Conservation (phyloP, 371 early-diverging fungal species). For the Phascolomyces articulosus region DNA sequence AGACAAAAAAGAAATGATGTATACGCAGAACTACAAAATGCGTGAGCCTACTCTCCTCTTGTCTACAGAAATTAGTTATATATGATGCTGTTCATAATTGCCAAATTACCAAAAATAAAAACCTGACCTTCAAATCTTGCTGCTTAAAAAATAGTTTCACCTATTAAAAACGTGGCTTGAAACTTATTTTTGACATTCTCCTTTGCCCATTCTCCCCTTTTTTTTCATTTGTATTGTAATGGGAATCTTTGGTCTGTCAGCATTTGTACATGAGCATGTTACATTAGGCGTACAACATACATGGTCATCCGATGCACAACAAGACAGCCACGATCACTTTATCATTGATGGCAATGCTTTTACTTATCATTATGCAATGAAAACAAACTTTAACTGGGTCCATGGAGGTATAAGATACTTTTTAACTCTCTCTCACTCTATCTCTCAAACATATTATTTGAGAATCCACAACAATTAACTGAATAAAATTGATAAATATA, state of each 20-base stretch:
- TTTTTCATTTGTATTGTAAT: slow-evolving; percentile 10
- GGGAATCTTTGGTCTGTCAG: slow-evolving; percentile 45
- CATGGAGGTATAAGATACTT: slow-evolving; percentile 42
- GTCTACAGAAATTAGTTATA: too few species aligned
- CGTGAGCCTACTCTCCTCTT: too few species aligned
- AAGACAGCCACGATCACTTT: slow-evolving; percentile 27
- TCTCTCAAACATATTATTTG: too few species aligned
- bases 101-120: too few species aligned
- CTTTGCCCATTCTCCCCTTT: neutral
- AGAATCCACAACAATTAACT: too few species aligned
- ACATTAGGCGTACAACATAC: slow-evolving; percentile 17
- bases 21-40: too few species aligned
- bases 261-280: slow-evolving; percentile 31
- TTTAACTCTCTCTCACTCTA: too few species aligned
- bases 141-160: too few species aligned
- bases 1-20: too few species aligned
- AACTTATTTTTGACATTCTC: neutral
- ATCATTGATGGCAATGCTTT: slow-evolving; percentile 66
- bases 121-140: too few species aligned
- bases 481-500: neutral
- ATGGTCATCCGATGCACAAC: slow-evolving; percentile 13
- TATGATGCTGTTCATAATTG: too few species aligned
- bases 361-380: slow-evolving; percentile 54
- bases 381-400: slow-evolving; percentile 51
- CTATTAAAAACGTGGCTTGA: too few species aligned